Conservation (phyloP, 495 filamentous ascomycete genomes). For the Trichoderma gamsii region DNA sequence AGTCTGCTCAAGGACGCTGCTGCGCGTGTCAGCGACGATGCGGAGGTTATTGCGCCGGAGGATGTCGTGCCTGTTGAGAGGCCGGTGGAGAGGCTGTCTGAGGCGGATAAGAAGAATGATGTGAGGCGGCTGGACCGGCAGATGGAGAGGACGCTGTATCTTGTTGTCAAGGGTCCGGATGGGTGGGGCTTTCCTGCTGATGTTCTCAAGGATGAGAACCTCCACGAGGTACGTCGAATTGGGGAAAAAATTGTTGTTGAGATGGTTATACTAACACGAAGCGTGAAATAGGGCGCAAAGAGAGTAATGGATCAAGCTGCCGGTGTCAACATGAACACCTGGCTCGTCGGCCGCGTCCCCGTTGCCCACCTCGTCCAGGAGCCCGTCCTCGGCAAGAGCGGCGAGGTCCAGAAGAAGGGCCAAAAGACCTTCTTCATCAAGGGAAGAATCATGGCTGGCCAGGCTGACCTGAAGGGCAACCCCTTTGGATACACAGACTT, state of each 20-base stretch:
- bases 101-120: constrained; percentile 74
- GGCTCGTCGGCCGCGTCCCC: constrained; percentile 88
- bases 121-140: constrained; percentile 67
- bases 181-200: constrained; percentile 79
- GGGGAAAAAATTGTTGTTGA: no score
- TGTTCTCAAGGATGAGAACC: constrained; percentile 60
- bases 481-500: constrained; percentile 69
- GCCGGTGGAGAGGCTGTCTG: constrained; percentile 64
- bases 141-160: constrained; percentile 74
- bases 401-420: constrained; percentile 39
- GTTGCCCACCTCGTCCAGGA: constrained; percentile 66
- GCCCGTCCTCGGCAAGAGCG: constrained; percentile 34
- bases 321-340: constrained; percentile 97
- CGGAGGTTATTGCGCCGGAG: constrained; percentile 53
- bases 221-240: constrained; percentile 64
- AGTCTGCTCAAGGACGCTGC: constrained; percentile 71
- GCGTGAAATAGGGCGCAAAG: constrained; percentile 60
- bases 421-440: constrained; percentile 95
- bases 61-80: constrained; percentile 64
- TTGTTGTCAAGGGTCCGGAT: constrained; percentile 63
- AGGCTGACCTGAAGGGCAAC: constrained; percentile 73
- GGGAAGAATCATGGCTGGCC: constrained; percentile 91
- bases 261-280: no score
- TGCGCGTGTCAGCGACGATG: constrained; percentile 53
- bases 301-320: constrained; percentile 68